Evolutionary conservation across 1,284 basidiomycete species (phyloP), one percentile per base, ranked within the genome.

Genomic region (Heterobasidion occidentale): DNA sequence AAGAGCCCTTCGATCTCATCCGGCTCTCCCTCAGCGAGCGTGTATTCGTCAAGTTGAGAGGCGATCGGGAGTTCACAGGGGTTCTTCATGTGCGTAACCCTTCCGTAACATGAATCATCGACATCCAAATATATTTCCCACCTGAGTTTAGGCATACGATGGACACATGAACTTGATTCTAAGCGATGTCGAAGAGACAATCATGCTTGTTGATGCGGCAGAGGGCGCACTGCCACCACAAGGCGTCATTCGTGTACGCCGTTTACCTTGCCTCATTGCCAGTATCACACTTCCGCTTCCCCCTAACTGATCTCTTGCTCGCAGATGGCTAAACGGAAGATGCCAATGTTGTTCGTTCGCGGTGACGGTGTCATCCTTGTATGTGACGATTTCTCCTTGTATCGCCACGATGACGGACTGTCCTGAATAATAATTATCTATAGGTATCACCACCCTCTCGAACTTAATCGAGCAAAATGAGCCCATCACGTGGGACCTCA

Each of bases 111-210:
- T 42, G 54, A 56, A 34, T 59, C 47, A 9, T 49, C 46, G 51
- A 42, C 42, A 8, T 38, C 42, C 36, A 49, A 55, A 48, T 35
- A 52, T 53, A 44, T 44, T 17, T 11, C 15, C 20, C 11, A 20
- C 27, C 20, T 11, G 36, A 52, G 52, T 62, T 60, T 63, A 98
- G 95, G 96, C 97, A 17, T 99, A 99, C 69, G 97, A 99, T 74
- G 95, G 95, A 27, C 97, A 99, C 73, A 98, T 99, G 96, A 99
- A 99, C 72, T 78, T 99, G 65, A 98, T 99, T 60, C 79, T 99
- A 61, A 96, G 91, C 61, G 92, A 98, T 67, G 97, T 98, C 9
- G 95, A 98, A 68, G 97, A 99, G 74, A 92, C 90, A 4, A 93
- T 97, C 64, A 91, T 94, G 83, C 79, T 94, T 60, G 92, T 97